Evolutionary conservation across 306 rosid species (phyloP).

Genomic region (Quercus robur): DNA sequence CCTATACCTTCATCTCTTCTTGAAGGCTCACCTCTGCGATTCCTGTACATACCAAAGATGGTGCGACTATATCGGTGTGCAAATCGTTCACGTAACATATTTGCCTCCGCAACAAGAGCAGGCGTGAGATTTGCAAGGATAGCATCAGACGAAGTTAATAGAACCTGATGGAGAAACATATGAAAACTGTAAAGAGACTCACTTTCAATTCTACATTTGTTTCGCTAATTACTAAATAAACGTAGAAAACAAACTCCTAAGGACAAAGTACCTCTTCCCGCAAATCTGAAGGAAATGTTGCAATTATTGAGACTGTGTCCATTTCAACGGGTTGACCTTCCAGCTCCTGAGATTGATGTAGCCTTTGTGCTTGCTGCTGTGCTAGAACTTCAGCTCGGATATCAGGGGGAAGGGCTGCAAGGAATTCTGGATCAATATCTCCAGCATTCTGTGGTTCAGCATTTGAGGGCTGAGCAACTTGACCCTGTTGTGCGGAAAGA

Average conservation of each 20-base stretch:
- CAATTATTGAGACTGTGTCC: slow-evolving; percentile 98
- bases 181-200: background rate
- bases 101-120: slow-evolving; percentile 98
- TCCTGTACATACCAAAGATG: slow-evolving; percentile 87
- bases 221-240: background rate
- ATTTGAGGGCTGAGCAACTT: slow-evolving; percentile 72
- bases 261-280: slow-evolving; percentile 77
- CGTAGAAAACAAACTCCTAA: background rate
- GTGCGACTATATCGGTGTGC: slow-evolving; percentile 90
- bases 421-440: slow-evolving; percentile 99
- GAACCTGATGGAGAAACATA: slow-evolving; percentile 53
- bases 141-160: slow-evolving; percentile 93
- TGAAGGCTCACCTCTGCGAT: slow-evolving; percentile 88
- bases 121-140: slow-evolving; percentile 94
- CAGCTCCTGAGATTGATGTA: slow-evolving; percentile 91
- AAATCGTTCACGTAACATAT: slow-evolving; percentile 90
- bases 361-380: slow-evolving; percentile 94
- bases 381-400: slow-evolving; percentile 98
- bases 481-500: slow-evolving; percentile 92
- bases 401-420: slow-evolving; percentile 96
- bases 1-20: slow-evolving; percentile 77
- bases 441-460: slow-evolving; percentile 67
- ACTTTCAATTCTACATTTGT: background rate
- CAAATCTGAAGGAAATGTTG: slow-evolving; percentile 93
- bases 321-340: slow-evolving; percentile 99